phyloP scores from a whole-genome alignment of 2,329 filamentous ascomycete genomes.

The Fusarium veterinarium region DNA sequence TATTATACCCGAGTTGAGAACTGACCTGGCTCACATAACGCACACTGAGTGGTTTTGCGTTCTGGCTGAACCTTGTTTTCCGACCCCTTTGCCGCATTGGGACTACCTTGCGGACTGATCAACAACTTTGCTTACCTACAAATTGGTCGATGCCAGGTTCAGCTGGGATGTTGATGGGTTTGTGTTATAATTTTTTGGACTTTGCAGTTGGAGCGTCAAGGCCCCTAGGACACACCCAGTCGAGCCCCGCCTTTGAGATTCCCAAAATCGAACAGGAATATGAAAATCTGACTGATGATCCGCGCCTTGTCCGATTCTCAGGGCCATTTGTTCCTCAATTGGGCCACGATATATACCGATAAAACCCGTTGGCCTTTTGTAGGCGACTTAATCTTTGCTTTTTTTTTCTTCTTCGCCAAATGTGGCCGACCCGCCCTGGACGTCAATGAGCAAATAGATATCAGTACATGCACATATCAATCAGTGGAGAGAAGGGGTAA shows the following conservation, averaged over 20 bases:
- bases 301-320: slow-evolving; percentile 5
- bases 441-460: slow-evolving; percentile 11
- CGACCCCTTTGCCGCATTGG: slow-evolving; percentile 29
- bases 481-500: slow-evolving; percentile 41
- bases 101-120: slow-evolving; percentile 25
- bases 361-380: slow-evolving; percentile 19
- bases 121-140: slow-evolving; percentile 25
- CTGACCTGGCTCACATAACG: slow-evolving; percentile 11
- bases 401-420: slow-evolving; percentile 21
- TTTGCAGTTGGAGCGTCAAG: slow-evolving; percentile 5
- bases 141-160: slow-evolving; percentile 22
- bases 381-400: slow-evolving; percentile 25
- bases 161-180: slow-evolving; percentile 14
- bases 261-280: neutral
- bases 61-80: slow-evolving; percentile 38
- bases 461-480: slow-evolving; percentile 16
- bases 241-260: neutral
- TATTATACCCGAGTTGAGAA: slow-evolving; percentile 25
- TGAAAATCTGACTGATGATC: slow-evolving; percentile 6
- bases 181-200: slow-evolving; percentile 26
- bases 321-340: neutral
- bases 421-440: slow-evolving; percentile 18
- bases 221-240: neutral
- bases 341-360: neutral
- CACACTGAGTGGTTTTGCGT: slow-evolving; percentile 22